Evolutionary conservation across 768 basidiomycete genomes (phyloP), one percentile per base, ranked within the genome.

Genomic region (Megacollybia marginata): DNA sequence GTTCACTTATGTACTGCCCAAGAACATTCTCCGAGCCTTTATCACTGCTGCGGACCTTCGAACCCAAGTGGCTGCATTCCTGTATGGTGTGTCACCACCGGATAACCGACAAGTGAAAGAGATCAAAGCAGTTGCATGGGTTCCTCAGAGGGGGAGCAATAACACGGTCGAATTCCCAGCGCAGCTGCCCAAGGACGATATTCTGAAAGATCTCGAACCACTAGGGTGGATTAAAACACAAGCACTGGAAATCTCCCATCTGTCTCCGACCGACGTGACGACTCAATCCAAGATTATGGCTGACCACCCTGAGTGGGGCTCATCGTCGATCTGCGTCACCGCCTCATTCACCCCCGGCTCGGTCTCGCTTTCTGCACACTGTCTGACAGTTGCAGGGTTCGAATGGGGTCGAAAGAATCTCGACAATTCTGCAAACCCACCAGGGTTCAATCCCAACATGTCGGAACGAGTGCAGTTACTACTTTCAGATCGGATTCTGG

Each of bases 41-140:
- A 88, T 98, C 58, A 80, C 86, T 18, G 87, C 92, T 16, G 82
- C 93, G 20, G 96, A 99, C 68, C 77, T 98, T 33, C 88, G 96
- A 34, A 96, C 96, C 2, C 95, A 98, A 68, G 88, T 97, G 33
- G 92, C 92, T 0, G 95, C 85, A 4, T 97, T 83, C 75, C 63
- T 99, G 51, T 99, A 96, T 62, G 96, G 96, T 55, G 76, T 76
- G 16, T 94, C 92, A 6, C 93, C 95, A 4, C 80, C 90, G 5
- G 95, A 97, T 67, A 98, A 97, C 75, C 88, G 90, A 55, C 93
- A 94, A 66, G 96, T 99, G 54, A 96, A 98, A 70, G 96, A 99
- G 70, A 89, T 99, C 70, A 97, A 95, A 74, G 93, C 92, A 19
- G 73, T 99, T 45, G 93, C 80, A n/a, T 94, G 93, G 86, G 80